Evolutionary conservation across 1,139 yeast genomes (phyloP).

Genomic region (Magnusiomyces tetraspermus): DNA sequence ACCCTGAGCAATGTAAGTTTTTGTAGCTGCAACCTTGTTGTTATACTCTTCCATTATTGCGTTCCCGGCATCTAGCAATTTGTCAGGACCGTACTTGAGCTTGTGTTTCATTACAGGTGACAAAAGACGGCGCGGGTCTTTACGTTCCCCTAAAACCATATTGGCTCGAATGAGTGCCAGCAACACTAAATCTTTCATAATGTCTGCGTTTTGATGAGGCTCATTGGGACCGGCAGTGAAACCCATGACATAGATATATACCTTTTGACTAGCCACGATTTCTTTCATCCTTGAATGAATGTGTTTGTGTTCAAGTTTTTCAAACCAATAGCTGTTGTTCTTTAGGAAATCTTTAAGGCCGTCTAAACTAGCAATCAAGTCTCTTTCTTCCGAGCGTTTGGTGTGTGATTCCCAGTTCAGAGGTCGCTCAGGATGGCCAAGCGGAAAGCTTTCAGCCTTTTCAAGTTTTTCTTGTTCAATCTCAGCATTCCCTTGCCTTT

Average conservation of each 20-base stretch:
- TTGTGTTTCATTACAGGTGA: not conserved
- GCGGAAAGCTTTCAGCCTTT: not conserved
- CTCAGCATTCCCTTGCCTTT: not conserved
- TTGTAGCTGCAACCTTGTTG: not conserved
- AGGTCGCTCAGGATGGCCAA: not conserved
- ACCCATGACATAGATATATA: not conserved
- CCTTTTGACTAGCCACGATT: not conserved
- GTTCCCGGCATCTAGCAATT: not conserved
- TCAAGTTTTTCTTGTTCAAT: not conserved
- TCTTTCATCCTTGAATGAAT: not conserved
- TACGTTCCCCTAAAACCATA: not conserved
- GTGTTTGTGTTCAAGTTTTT: not conserved
- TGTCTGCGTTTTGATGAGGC: not conserved
- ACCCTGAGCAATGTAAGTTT: no score
- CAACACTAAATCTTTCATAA: not conserved
- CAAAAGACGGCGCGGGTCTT: not conserved
- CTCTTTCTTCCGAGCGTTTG: not conserved
- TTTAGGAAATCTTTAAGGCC: not conserved
- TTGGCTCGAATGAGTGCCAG: not conserved
- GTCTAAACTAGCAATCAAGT: not conserved
- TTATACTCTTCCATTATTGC: not conserved
- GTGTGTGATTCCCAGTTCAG: not conserved
- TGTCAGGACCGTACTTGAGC: not conserved
- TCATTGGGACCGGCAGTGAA: not conserved
- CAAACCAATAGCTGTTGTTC: not conserved